These are phyloP conservation scores for Diaporthe longicolla DNA, from an alignment of 2,329 filamentous ascomycete species.

Conservation along the genomic window DNA sequence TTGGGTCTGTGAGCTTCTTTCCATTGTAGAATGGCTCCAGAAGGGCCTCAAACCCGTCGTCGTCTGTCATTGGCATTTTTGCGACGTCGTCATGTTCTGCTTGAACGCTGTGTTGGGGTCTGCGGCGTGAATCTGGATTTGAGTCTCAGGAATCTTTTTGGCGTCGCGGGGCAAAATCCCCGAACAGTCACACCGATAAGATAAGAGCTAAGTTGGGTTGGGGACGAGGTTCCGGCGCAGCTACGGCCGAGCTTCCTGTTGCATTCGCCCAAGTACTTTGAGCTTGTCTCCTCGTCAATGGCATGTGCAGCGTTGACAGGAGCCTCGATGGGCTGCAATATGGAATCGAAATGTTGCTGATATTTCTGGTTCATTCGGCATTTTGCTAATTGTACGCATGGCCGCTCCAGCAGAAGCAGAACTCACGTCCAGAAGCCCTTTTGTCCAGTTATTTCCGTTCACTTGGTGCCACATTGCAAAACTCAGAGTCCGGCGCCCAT, in stretches of 20 bases:
- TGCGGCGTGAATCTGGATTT: neutral
- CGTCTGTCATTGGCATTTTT: conserved; percentile 65
- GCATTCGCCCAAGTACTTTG: neutral
- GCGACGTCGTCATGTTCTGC: conserved; percentile 35
- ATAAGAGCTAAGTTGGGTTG: conserved; percentile 38
- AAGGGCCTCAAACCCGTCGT: conserved; percentile 77
- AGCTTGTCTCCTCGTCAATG: neutral
- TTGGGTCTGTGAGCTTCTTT: conserved; percentile 76
- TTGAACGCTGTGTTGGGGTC: neutral
- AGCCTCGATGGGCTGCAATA: neutral
- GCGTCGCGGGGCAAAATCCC: conserved; percentile 27
- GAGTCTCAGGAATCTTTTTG: conserved; percentile 34
- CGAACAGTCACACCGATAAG: conserved; percentile 38
- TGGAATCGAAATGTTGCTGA: neutral
- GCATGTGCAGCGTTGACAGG: neutral
- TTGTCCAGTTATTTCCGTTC: neutral
- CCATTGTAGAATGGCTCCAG: conserved; percentile 78
- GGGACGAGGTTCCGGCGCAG: neutral
- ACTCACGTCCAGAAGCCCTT: too few species aligned
- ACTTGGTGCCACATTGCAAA: too few species aligned
- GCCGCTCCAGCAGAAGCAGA: neutral
- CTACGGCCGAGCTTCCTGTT: neutral
- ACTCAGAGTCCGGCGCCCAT: neutral
- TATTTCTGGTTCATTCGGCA: neutral
- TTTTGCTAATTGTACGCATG: neutral